phyloP scores from a whole-genome alignment of 306 rosid species.

The Biancaea sappan region DNA sequence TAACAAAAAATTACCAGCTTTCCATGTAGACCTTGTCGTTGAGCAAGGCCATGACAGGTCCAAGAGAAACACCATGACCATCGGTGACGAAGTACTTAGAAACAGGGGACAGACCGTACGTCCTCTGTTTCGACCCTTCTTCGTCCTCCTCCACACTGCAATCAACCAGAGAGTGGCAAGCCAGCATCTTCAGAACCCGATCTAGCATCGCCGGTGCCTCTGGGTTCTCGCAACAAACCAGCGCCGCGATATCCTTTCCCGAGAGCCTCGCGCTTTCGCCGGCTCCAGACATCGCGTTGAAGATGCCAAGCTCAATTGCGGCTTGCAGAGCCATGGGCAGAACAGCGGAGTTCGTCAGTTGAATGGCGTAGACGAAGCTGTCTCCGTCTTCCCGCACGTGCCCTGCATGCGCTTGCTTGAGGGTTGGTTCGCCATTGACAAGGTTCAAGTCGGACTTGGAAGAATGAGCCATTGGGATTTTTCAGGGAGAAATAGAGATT shows the following conservation, averaged over 20 bases:
- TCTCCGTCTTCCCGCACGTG: background rate
- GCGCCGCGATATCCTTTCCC: conserved; percentile 31
- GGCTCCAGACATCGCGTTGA: conserved; percentile 49
- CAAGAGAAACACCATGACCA: conserved; percentile 55
- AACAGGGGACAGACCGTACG: conserved; percentile 44
- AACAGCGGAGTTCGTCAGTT: conserved; percentile 25
- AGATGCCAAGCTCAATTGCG: conserved; percentile 54
- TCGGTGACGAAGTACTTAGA: conserved; percentile 38
- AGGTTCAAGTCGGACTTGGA: background rate
- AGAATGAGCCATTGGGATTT: background rate
- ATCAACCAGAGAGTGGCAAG: conserved; percentile 44
- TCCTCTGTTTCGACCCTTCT: conserved; percentile 12
- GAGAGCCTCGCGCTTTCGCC: conserved; percentile 45
- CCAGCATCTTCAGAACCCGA: conserved; percentile 53
- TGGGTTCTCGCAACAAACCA: conserved; percentile 41
- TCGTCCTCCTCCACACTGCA: conserved; percentile 31
- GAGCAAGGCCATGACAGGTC: conserved; percentile 7
- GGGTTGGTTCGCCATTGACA: background rate
- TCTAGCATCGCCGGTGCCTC: conserved; percentile 54
- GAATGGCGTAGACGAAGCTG: conserved; percentile 30
- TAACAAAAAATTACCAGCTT: conserved; percentile 39
- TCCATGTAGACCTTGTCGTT: conserved; percentile 45
- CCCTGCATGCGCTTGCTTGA: background rate
- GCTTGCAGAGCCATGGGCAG: conserved; percentile 46
- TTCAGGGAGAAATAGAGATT: too few species aligned